Evolutionary conservation across 2,329 filamentous ascomycete genomes (phyloP).

Genomic region (Nemania sp.): DNA sequence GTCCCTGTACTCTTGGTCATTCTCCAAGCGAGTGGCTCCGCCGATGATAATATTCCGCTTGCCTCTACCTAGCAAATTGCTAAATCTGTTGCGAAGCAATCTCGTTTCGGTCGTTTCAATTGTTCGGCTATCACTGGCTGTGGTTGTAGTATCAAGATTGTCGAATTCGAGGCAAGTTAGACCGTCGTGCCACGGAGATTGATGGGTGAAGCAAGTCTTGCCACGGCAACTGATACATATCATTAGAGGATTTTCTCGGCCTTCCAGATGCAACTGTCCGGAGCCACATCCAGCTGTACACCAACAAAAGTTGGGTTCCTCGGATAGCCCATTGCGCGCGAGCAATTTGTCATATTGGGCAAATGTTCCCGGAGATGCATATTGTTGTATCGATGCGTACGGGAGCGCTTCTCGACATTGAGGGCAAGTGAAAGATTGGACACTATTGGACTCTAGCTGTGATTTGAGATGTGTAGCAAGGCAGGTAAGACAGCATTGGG

Average conservation of each 20-base stretch:
- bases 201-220: constrained; percentile 14
- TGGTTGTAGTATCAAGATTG: not conserved
- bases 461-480: constrained; percentile 10
- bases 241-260: constrained; percentile 12
- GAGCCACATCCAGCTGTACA: constrained; percentile 15
- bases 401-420: constrained; percentile 10
- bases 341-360: constrained; percentile 6
- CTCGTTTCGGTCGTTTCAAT: not conserved
- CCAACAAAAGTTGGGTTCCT: constrained; percentile 16
- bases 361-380: constrained; percentile 8
- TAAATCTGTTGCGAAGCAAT: constrained; percentile 5
- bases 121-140: not conserved
- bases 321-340: constrained; percentile 5
- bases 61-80: constrained; percentile 2
- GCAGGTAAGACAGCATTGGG: constrained; percentile 9
- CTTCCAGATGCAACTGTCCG: constrained; percentile 13
- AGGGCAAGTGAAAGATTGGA: constrained; percentile 13
- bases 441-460: constrained; percentile 6
- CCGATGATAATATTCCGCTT: constrained; percentile 9
- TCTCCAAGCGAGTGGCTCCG: constrained; percentile 13
- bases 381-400: constrained; percentile 9
- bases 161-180: constrained; percentile 15
- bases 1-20: constrained; percentile 6
- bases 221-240: constrained; percentile 11
- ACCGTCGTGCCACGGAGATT: constrained; percentile 13